Conservation (phyloP, 495 filamentous ascomycete species). For the Penicillium subrubescens region DNA sequence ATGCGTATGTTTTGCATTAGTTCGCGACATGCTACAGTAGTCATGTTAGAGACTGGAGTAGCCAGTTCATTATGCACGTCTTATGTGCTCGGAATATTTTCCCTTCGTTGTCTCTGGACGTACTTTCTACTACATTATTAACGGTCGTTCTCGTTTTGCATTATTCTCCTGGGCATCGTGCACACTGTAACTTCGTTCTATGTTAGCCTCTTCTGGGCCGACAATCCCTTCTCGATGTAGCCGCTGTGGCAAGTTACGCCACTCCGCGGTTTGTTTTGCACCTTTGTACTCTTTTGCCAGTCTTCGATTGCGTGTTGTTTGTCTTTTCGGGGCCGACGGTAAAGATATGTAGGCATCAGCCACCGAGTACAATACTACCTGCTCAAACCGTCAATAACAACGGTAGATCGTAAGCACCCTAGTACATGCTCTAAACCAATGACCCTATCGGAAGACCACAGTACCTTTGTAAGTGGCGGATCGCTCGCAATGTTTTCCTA, state of each 20-base stretch:
- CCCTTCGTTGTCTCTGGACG: not conserved
- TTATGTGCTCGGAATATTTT: not conserved
- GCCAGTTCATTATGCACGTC: not conserved
- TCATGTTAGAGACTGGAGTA: not conserved
- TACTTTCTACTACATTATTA: not conserved
- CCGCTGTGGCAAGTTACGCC: slow-evolving; percentile 19
- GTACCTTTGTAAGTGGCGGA: slow-evolving; percentile 6
- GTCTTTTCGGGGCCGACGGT: not conserved
- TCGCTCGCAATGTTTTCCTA: slow-evolving; percentile 4
- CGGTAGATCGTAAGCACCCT: slow-evolving; percentile 6
- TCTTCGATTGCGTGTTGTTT: not conserved
- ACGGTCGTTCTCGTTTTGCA: not conserved
- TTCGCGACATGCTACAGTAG: not conserved
- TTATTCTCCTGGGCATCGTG: not conserved
- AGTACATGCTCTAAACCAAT: not conserved
- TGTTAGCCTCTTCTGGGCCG: not conserved
- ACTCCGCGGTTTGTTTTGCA: slow-evolving; percentile 6
- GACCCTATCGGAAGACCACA: slow-evolving; percentile 2
- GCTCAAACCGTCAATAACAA: slow-evolving; percentile 8
- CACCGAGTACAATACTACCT: slow-evolving; percentile 6
- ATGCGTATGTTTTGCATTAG: not conserved
- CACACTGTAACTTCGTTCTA: not conserved
- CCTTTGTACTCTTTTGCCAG: not conserved
- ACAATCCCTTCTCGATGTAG: slow-evolving; percentile 12
- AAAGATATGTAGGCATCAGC: not conserved